A percentile compares a stretch with the other conserved stretches of the same genome.
Evolutionary conservation across 1,284 basidiomycete species (phyloP).

Genomic region (Moesziomyces sp.): DNA sequence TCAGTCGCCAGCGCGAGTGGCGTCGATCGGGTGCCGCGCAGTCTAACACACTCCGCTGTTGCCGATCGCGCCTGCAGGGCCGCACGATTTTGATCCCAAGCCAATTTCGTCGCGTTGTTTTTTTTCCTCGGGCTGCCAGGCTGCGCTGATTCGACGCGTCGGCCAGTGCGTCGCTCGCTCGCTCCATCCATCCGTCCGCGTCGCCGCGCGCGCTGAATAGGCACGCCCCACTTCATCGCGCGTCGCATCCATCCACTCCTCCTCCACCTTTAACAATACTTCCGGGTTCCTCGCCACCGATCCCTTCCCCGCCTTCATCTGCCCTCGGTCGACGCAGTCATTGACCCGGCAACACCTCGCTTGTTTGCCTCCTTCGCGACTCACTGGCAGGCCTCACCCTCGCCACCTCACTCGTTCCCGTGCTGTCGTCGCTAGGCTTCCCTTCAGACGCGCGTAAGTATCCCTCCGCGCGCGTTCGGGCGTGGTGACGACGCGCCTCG

Average conservation of each 20-base stretch:
- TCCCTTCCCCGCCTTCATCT: constrained; percentile 11
- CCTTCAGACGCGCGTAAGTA: constrained; percentile 47
- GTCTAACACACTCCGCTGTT: neutral
- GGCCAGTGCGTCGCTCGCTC: neutral
- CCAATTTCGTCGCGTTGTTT: neutral
- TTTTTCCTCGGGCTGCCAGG: neutral
- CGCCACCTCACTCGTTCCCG: constrained; percentile 16
- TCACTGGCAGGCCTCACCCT: constrained; percentile 11
- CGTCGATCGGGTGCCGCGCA: neutral
- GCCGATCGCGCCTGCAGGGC: neutral
- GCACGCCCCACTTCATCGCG: constrained; percentile 4
- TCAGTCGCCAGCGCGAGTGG: neutral
- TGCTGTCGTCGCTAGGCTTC: constrained; percentile 34
- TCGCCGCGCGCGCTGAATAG: neutral
- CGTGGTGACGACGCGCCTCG: constrained; percentile 18
- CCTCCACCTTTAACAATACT: constrained; percentile 14
- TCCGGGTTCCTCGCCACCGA: constrained; percentile 2
- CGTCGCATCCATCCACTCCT: constrained; percentile 33
- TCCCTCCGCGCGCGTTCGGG: constrained; percentile 22
- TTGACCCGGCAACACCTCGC: constrained; percentile 19
- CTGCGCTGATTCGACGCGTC: neutral
- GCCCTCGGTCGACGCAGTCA: constrained; percentile 12
- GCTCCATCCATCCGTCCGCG: neutral
- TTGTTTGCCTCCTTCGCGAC: constrained; percentile 1
- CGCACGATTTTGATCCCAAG: neutral